Base-by-base conservation (phyloP, 257 asterid species). In the Nyctanthes arbortristis region DNA sequence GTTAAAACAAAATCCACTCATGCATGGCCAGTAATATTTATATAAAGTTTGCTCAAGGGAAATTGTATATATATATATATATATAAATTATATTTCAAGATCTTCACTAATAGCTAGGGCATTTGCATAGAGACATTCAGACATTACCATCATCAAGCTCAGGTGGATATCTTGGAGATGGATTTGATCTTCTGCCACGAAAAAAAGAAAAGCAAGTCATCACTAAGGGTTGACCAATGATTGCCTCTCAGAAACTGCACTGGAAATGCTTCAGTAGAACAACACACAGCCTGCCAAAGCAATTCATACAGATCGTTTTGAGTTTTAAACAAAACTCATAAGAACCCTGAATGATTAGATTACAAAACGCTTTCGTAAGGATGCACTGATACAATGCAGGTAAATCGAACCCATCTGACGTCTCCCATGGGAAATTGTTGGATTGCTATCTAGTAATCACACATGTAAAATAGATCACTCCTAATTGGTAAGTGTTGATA, bases 171-270 rank as follows among this genome's bases (percentile, higher is more conserved):
- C 54, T 67, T 16, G 77, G 49, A 52, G 79, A 56, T 45, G 84
- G 45, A 59, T 70, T 63, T 18, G 7, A 40, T 62, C 69, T 74
- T 69, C 79, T 68, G 37, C 82, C 14, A 18, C 79, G 78, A 60
- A 81, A 78, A 84, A 77, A 84, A 60, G 92, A 71, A 70, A 88
- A 75, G 81, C 97, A 88, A 80, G 81, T 66, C 98, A 93, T 93
- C 67, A 75, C 91, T 81, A 76, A 66, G 79, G 72, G 72, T 66
- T 63, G 63, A 58, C 70, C 78, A 62, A 69, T 33, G 33, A 70
- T 56, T 61, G 69, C 71, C 72, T 58, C 65, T 60, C 31, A 69
- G 49, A 36, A 73, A 70, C 37, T 32, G 28, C 25, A 11, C 68
- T 20, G 28, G 33, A 63, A 73, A 43, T 59, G n/a, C 66, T 63